Evolutionary conservation across 805 yeast species (phyloP), one percentile per base, ranked within the genome.

Genomic region (Candida insectorum): DNA sequence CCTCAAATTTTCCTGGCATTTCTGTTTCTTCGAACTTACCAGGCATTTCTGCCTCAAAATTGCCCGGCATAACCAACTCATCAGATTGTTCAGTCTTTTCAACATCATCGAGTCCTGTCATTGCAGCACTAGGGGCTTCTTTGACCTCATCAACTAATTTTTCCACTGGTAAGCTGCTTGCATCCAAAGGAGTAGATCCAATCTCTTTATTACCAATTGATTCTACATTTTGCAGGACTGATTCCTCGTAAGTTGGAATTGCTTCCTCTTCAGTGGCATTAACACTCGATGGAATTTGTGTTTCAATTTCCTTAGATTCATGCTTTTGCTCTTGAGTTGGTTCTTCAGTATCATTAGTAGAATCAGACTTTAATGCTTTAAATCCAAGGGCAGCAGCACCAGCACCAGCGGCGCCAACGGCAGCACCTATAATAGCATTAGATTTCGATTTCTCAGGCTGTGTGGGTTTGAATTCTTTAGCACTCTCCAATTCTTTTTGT

Each of bases 61-160:
- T n/a, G n/a, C n/a, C n/a, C 5, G 31, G 16, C 23, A 20, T 26
- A 7, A n/a, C n/a, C 11, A 8, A 5, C 6, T 6, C 14, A 20
- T 20, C 23, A 9, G 17, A 7, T 10, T 21, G 25, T 13, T 32
- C 39, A 11, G 32, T 37, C 14, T 40, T 34, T 16, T 42, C 44
- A 4, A 39, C 16, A 34, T 44, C 47, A 13, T 48, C 57, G 14
- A 50, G 30, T 18, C 63, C 63, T 5, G 62, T 58, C 43, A 56
- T 30, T 29, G 47, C 58, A 16, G 49, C 50, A 24, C 50, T 41
- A 14, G 61, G 59, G 20, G 48, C 44, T 9, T 45, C 51, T 34
- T 46, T 40, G 15, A 55, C 60, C 37, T 56, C 59, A 30, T 56
- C 61, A 6, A 55, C 60, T 9, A 50, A 30, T 1, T 36, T 36